These are phyloP conservation scores for Penstemon newberryi DNA, from an alignment of 257 asterid genomes.

Conservation along the genomic window DNA sequence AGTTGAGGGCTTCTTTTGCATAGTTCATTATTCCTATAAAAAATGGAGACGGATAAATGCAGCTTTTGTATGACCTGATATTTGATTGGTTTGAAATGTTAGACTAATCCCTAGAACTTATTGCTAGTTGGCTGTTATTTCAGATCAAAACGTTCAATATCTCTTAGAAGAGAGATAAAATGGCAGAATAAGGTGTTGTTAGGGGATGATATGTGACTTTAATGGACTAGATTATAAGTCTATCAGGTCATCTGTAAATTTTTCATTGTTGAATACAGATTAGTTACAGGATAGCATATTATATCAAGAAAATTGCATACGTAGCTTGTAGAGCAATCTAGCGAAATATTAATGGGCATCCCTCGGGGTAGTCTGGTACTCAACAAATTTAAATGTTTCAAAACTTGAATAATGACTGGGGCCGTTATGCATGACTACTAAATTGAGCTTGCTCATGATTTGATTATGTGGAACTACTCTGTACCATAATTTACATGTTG, in stretches of 20 bases:
- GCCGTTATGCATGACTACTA: neutral
- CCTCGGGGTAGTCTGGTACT: neutral
- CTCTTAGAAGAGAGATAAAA: neutral
- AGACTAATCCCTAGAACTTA: conserved; percentile 7
- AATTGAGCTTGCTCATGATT: conserved; percentile 16
- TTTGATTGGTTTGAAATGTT: conserved; percentile 11
- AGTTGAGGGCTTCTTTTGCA: conserved; percentile 9
- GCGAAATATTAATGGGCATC: neutral
- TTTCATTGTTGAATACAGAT: neutral
- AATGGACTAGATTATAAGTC: neutral
- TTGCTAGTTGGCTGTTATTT: conserved; percentile 12
- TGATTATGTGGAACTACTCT: conserved; percentile 2
- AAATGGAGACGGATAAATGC: conserved; percentile 8
- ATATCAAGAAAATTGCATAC: neutral
- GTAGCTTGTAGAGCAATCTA: no score
- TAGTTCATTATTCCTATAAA: conserved; percentile 5
- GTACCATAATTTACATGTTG: neutral
- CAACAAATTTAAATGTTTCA: no score
- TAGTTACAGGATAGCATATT: neutral
- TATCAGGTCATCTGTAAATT: neutral
- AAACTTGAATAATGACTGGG: no score
- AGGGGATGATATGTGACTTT: neutral
- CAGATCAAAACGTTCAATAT: neutral
- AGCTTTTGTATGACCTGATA: conserved; percentile 8
- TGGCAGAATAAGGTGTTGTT: conserved; percentile 18